These are phyloP conservation scores for Fraxinus greggii DNA, from an alignment of 305 asterid species.

Conservation along the genomic window DNA sequence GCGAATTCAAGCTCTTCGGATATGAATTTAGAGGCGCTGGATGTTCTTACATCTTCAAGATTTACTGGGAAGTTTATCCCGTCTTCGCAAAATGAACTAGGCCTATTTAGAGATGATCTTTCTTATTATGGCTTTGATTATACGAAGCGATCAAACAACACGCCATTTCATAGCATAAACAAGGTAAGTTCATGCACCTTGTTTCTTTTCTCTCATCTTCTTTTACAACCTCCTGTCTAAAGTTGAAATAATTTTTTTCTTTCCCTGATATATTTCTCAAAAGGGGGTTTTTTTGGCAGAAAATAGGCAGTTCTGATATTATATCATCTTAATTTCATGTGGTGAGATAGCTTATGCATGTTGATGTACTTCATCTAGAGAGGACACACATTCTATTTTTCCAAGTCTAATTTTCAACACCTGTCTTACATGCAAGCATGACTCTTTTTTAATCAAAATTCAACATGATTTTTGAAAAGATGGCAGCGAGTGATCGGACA, in stretches of 20 bases:
- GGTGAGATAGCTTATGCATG: not conserved
- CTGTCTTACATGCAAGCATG: not conserved
- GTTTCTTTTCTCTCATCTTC: not conserved
- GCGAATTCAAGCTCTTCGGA: constrained; percentile 36
- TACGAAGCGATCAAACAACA: constrained; percentile 37
- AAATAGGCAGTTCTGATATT: not conserved
- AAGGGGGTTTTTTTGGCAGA: not conserved
- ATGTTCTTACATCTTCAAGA: constrained; percentile 61
- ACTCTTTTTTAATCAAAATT: not conserved
- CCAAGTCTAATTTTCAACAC: not conserved
- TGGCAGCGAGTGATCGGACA: not conserved
- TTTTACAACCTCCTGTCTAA: not conserved
- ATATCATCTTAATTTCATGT: not conserved
- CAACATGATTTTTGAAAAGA: not conserved
- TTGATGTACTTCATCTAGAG: not conserved
- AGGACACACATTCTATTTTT: not conserved
- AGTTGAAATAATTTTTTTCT: not conserved
- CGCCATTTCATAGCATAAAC: constrained; percentile 34
- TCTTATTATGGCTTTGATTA: constrained; percentile 40
- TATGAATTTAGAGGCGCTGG: constrained; percentile 57
- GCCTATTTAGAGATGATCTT: constrained; percentile 26
- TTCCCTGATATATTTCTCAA: not conserved
- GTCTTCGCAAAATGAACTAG: constrained; percentile 32
- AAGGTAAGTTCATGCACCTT: constrained; percentile 38
- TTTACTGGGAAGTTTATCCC: constrained; percentile 38